These are phyloP conservation scores for Plantago major DNA, from an alignment of 257 asterid species.

Conservation along the genomic window DNA sequence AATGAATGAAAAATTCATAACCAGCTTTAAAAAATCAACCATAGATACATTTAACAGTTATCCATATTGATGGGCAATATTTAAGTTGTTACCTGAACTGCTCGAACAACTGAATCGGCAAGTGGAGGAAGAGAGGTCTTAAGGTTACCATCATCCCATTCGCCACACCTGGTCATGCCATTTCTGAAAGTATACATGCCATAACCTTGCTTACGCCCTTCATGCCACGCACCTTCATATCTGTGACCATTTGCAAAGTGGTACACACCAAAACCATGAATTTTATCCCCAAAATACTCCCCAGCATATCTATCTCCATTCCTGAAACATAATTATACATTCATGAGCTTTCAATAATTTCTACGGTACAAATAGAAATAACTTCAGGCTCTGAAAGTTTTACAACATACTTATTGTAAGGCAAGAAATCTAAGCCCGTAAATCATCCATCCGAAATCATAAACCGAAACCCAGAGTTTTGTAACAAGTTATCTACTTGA, in stretches of 20 bases:
- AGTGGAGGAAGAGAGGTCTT: slow-evolving; percentile 36
- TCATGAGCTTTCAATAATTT: neutral
- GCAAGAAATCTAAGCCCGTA: neutral
- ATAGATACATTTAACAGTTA: neutral
- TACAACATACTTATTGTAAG: neutral
- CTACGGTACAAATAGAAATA: no score
- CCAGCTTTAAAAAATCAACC: neutral
- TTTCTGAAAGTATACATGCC: slow-evolving; percentile 70
- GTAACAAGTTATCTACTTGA: slow-evolving; percentile 16
- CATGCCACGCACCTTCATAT: slow-evolving; percentile 98
- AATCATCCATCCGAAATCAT: neutral
- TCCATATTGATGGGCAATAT: neutral
- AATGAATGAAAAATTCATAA: neutral
- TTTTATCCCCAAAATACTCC: slow-evolving; percentile 78
- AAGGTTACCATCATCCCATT: slow-evolving; percentile 72
- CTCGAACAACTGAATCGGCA: slow-evolving; percentile 43
- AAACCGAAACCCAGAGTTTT: neutral
- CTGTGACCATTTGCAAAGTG: slow-evolving; percentile 79
- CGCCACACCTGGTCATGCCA: slow-evolving; percentile 61
- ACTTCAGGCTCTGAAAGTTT: neutral
- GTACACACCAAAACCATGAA: slow-evolving; percentile 87
- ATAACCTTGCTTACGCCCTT: slow-evolving; percentile 81
- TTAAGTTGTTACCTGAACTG: slow-evolving; percentile 50
- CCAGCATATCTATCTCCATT: slow-evolving; percentile 83
- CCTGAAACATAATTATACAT: slow-evolving; percentile 28